These are phyloP conservation scores for Phytopythium cucurbitacearum DNA, from an alignment of 352 stramenopile genomes.

Conservation along the genomic window DNA sequence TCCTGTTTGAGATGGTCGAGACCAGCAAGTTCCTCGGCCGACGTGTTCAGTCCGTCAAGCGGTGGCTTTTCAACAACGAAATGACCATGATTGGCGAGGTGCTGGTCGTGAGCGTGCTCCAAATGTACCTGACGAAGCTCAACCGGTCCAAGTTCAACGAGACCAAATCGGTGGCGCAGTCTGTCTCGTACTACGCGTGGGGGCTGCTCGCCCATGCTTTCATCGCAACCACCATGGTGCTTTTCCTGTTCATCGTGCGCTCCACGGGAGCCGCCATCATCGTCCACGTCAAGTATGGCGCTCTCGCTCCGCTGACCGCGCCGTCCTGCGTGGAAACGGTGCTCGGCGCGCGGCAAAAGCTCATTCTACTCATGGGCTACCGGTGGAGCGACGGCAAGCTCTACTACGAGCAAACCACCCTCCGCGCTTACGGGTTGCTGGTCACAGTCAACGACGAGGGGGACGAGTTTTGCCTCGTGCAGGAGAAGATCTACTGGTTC, in stretches of 20 bases:
- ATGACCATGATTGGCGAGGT: conserved; percentile 13
- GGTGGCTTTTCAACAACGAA: conserved; percentile 17
- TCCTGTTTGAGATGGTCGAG: conserved; percentile 22
- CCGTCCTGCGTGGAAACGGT: conserved; percentile 17
- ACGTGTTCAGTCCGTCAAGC: conserved; percentile 7
- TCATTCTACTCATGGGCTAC: conserved; percentile 12
- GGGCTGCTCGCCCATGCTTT: conserved; percentile 15
- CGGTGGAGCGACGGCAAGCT: conserved; percentile 8
- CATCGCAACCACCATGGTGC: background rate
- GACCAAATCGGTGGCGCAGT: conserved; percentile 7
- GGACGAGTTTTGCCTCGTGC: background rate
- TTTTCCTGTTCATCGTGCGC: conserved; percentile 2
- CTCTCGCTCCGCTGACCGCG: conserved; percentile 7
- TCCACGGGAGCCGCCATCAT: conserved; percentile 9
- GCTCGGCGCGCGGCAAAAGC: conserved; percentile 13
- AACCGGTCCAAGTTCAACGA: conserved; percentile 9
- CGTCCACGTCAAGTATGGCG: conserved; percentile 4
- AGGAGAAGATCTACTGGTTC: background rate
- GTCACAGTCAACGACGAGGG: background rate
- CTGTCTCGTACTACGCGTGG: conserved; percentile 21
- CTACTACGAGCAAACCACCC: background rate
- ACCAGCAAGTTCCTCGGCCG: conserved; percentile 7
- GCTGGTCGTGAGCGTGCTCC: conserved; percentile 7
- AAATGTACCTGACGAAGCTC: conserved; percentile 13
- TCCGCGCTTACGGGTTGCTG: background rate